phyloP scores from a whole-genome alignment of 495 filamentous ascomycete genomes.

The Coniosporium apollinis region DNA sequence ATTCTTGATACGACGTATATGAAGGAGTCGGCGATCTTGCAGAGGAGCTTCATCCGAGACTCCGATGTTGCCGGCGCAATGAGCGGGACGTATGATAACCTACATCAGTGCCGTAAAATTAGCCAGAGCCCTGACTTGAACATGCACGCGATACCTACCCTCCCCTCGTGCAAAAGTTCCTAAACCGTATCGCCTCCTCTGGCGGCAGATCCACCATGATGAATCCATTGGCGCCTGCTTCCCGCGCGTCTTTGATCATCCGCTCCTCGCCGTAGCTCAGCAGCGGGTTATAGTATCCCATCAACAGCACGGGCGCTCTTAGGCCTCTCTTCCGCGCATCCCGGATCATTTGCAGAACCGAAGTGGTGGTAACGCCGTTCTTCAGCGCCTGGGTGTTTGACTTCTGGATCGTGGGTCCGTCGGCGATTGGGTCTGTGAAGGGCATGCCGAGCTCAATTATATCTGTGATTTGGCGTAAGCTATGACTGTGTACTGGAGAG shows the following conservation, averaged over 20 bases:
- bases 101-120: slow-evolving; percentile 13
- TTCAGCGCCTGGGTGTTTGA: slow-evolving; percentile 71
- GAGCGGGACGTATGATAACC: slow-evolving; percentile 84
- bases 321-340: slow-evolving; percentile 60
- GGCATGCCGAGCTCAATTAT: slow-evolving; percentile 77
- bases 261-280: slow-evolving; percentile 83
- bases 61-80: slow-evolving; percentile 93
- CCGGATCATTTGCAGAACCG: slow-evolving; percentile 62
- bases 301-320: slow-evolving; percentile 68
- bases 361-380: slow-evolving; percentile 71
- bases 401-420: slow-evolving; percentile 16
- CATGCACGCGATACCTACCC: slow-evolving; percentile 33
- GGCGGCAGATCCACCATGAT: slow-evolving; percentile 95
- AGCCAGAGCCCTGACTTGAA: neutral
- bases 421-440: slow-evolving; percentile 75
- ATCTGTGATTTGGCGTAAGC: slow-evolving; percentile 32
- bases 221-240: slow-evolving; percentile 86
- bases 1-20: slow-evolving; percentile 98
- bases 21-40: slow-evolving; percentile 94
- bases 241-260: slow-evolving; percentile 69
- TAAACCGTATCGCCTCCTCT: slow-evolving; percentile 88
- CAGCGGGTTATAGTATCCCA: slow-evolving; percentile 98
- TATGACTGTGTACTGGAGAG: neutral
- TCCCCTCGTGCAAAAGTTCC: slow-evolving; percentile 59
- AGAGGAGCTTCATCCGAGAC: slow-evolving; percentile 80